Evolutionary conservation across 2,329 filamentous ascomycete genomes (phyloP), one percentile per base, ranked within the genome.

Genomic region (Claviceps pazoutovae): DNA sequence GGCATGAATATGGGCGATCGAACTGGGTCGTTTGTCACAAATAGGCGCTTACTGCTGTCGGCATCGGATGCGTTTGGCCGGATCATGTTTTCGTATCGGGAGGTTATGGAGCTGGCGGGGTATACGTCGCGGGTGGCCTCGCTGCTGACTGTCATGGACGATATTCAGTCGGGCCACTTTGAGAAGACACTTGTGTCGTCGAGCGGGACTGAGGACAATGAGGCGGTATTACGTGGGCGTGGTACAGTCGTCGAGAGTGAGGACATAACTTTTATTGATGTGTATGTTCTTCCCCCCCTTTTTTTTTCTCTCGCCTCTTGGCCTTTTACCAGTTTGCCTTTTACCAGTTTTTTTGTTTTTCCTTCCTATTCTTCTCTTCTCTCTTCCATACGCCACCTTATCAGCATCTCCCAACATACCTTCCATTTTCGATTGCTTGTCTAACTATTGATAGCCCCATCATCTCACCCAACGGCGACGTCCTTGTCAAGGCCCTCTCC

Each of bases 1-100:
- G 71, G 73, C 13, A 71, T 75, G 59, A 83, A 72, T 62, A 86
- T 86, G 82, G 84, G 84, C 45, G 82, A 88, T 62, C 69, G 80
- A 55, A 83, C 80, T 39, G 80, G 83, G 66, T 84, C 82, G 54
- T 97, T 98, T 62, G 86, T 98, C 42, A 98, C 91, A 1, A 98
- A 97, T 65, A 76, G 93, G 45, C 79, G 93, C 53, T 86, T 98
- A 78, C 75, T 98, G 13, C 76, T 98, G 5, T 91, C 88, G 41
- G 93, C 89, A 1, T 97, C 91, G 0, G 93, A 98, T 64, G 91
- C 91, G 23, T 96, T 96, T 63, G 91, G 91, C 1, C 84, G 93
- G 54, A 76, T 97, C 57, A 96, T 96, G 90, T 96, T 95, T 70
- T 95, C 88, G 2, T 97, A 96, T 74, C 90, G 95, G 60, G 93